A percentile compares a stretch with the other conserved stretches of the same genome.
phyloP scores from a whole-genome alignment of 129 eudicot genomes.

The Saussurea involucrata region DNA sequence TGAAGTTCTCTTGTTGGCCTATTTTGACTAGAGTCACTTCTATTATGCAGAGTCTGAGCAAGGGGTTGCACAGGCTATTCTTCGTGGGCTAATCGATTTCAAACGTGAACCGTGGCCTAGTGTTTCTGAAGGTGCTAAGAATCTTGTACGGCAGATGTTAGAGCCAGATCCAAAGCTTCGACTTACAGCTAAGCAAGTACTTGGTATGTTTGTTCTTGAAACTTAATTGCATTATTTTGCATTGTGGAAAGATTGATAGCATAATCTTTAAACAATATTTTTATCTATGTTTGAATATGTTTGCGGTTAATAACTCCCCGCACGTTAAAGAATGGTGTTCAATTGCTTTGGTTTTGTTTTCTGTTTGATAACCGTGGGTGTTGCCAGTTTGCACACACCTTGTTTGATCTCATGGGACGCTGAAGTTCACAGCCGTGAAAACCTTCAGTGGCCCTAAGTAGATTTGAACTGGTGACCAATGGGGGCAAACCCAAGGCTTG shows the following conservation, averaged over 20 bases:
- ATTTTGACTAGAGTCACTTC: background rate
- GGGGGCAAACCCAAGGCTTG: too few relatives aligned
- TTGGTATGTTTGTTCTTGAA: constrained; percentile 45
- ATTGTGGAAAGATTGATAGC: too few relatives aligned
- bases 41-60: constrained; percentile 77
- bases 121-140: constrained; percentile 82
- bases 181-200: constrained; percentile 79
- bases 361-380: too few relatives aligned
- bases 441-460: too few relatives aligned
- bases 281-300: too few relatives aligned
- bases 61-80: constrained; percentile 95
- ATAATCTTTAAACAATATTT: background rate
- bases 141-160: constrained; percentile 80
- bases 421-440: too few relatives aligned
- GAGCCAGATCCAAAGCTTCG: constrained; percentile 85
- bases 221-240: background rate
- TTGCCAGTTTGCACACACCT: too few relatives aligned
- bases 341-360: too few relatives aligned
- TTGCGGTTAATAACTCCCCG: too few relatives aligned
- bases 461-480: too few relatives aligned
- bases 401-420: too few relatives aligned
- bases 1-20: background rate
- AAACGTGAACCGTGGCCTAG: constrained; percentile 96
- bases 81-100: constrained; percentile 77
- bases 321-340: too few relatives aligned